Evolutionary conservation across 371 early-diverging fungal species (phyloP).

Genomic region (Coemansia sp.): DNA sequence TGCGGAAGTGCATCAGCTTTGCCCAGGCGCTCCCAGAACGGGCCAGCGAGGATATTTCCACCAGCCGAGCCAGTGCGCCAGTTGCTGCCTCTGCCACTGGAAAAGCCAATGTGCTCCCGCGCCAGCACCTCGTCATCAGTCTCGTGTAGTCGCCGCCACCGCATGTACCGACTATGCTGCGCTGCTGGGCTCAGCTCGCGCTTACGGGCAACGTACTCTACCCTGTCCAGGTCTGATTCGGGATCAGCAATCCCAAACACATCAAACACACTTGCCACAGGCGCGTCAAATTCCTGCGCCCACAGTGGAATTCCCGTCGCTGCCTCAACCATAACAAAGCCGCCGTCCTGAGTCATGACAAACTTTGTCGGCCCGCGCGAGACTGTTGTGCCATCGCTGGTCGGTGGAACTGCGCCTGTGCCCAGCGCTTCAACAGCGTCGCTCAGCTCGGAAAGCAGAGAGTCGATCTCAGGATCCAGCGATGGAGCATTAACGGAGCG

Average conservation of each 20-base stretch:
- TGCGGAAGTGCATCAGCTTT: slow-evolving; percentile 9
- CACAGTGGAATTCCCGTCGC: slow-evolving; percentile 44
- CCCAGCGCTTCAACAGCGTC: slow-evolving; percentile 41
- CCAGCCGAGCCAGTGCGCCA: slow-evolving; percentile 39
- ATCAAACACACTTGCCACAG: slow-evolving; percentile 51
- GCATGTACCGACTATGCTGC: slow-evolving; percentile 38
- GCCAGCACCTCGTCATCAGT: slow-evolving; percentile 19
- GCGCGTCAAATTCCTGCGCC: slow-evolving; percentile 48
- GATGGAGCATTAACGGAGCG: slow-evolving; percentile 27
- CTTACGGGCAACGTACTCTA: slow-evolving; percentile 33
- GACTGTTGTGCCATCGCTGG: slow-evolving; percentile 12
- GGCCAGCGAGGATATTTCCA: slow-evolving; percentile 40
- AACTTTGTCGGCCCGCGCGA: slow-evolving; percentile 50
- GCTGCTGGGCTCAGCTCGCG: slow-evolving; percentile 42
- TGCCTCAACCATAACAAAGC: slow-evolving; percentile 47
- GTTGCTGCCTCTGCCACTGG: slow-evolving; percentile 2
- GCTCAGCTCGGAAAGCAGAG: slow-evolving; percentile 34
- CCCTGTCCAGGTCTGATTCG: neutral
- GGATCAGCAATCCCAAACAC: slow-evolving; percentile 36
- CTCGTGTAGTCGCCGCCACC: slow-evolving; percentile 34
- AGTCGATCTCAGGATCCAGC: slow-evolving; percentile 34
- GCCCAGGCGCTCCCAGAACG: slow-evolving; percentile 46
- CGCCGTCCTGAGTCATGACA: slow-evolving; percentile 53
- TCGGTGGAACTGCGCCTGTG: slow-evolving; percentile 6
- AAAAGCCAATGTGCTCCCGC: slow-evolving; percentile 1